Base-by-base conservation (phyloP, 2,329 filamentous ascomycete species). In the Coniochaeta pulveracea region DNA sequence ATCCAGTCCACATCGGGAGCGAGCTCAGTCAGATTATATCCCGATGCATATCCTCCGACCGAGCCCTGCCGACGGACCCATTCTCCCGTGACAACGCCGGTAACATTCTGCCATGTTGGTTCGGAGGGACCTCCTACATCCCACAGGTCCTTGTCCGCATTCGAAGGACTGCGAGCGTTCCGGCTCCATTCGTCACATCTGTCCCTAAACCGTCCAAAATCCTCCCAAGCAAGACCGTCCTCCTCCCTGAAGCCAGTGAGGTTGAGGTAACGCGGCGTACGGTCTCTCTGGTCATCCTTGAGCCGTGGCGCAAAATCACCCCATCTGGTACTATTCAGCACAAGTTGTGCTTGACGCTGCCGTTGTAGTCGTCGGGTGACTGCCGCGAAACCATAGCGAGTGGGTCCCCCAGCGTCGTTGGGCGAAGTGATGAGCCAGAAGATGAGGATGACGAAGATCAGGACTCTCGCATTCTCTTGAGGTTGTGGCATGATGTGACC, bases 221-320 rank as follows among this genome's bases (percentile, higher is more conserved):
- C 66, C 21, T 78, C 70, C 88, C 88, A 95, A 2, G 74, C 79
- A 54, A 83, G 85, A 4, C 71, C 75, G 56, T 93, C 82, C 14
- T 76, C 69, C 29, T 74, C 61, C 31, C 81, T 72, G 40, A 93
- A 77, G 1, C 89, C 89, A 3, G 83, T 83, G 33, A 94, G 61
- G 45, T 85, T 85, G 38, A 86, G 57, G 40, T 67, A 77, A 16
- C 56, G 60, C 14, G 46, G 37, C 32, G 47, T 41, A 25, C 47
- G 40, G 34, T 49, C 49, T 25, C 50, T 44, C 9, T 43, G 45
- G 11, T 52, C 48, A 45, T 34, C 41, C 40, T 25, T 43, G 46
- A 25, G 43, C 37, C 45, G 50, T 9, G 72, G 73, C 11, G 56
- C 45, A 48, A 80, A 79, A 49, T 77, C 72, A 32, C 69, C 69